These are phyloP conservation scores for Phaeosphaeriaceae sp. DNA, from an alignment of 2,329 filamentous ascomycete genomes.

Conservation along the genomic window DNA sequence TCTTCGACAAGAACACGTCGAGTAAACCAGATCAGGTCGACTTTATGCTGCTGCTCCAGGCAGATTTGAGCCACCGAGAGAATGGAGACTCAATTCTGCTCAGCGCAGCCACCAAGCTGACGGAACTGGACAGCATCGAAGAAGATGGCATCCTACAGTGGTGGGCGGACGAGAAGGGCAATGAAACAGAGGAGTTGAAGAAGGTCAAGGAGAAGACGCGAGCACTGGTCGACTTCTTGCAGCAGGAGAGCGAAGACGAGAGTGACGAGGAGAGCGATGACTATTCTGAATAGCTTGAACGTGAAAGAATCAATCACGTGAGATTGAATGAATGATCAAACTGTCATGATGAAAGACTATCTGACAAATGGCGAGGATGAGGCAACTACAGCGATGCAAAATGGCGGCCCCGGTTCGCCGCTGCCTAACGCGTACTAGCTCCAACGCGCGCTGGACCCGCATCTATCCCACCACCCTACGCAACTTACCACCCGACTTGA, in stretches of 20 bases:
- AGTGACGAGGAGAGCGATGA: conserved; percentile 73
- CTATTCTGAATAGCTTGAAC: conserved; percentile 47
- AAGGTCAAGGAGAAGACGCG: conserved; percentile 75
- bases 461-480: conserved; percentile 12
- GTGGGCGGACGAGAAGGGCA: conserved; percentile 80
- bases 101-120: conserved; percentile 82
- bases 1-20: conserved; percentile 63
- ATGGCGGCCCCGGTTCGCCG: conserved; percentile 17
- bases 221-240: conserved; percentile 80
- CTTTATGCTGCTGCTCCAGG: conserved; percentile 82
- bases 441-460: background rate
- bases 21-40: conserved; percentile 78
- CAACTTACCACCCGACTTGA: background rate
- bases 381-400: conserved; percentile 23
- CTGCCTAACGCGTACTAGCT: conserved; percentile 12
- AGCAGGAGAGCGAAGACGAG: conserved; percentile 71
- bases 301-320: background rate
- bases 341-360: background rate
- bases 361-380: background rate
- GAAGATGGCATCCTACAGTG: conserved; percentile 88
- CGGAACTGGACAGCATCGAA: conserved; percentile 82
- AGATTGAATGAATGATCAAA: background rate
- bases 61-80: conserved; percentile 71
- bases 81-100: conserved; percentile 74
- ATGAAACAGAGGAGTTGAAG: conserved; percentile 71